Base-by-base conservation (phyloP, 768 basidiomycete genomes). In the Boletus sensibilis region DNA sequence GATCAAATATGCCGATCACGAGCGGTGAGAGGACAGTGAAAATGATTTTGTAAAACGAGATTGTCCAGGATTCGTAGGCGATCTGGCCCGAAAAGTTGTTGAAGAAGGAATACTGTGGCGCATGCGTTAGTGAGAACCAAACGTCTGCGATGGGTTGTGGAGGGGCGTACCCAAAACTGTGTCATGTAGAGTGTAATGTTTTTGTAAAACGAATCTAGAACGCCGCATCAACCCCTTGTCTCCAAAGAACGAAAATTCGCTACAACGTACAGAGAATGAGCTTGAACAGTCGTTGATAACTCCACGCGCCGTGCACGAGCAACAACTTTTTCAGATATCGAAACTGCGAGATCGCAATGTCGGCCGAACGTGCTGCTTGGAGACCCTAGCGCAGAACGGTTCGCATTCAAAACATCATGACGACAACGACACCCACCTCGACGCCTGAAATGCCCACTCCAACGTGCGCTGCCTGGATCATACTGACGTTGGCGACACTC, bases 1-100 rank as follows among this genome's bases (percentile, higher is more conserved):
- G 97, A 72, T 98, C 96, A 68, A 98, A 98, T 45, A 99, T 82
- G 35, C 97, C 97, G 63, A 99, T 96, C 52, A 99, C 97, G 49
- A 99, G 82, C 0, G 97, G 97, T 0, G 96, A 96, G 2, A 99
- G 80, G 35, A 99, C 83, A 39, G 96, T 96, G 78, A 98, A 98
- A 46, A 97, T 72, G 64, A 98, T 93, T 69, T 97, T 96, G 78
- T 96, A 98, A 66, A 95, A 80, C 0, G 97, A 94, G 66, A 98
- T 82, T 8, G 97, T 96, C 97, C 97, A 99, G 25, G 95, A 97
- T 75, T 99, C 97, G 69, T 94, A 95, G 49, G 94, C 91, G 59
- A 98, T 95, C 72, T 98, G 97, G 21, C 97, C 97, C 0, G 97
- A 99, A 77, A 97, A 98, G 66, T 96, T 97, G 80, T 98, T 99